A percentile compares a stretch with the other conserved stretches of the same genome.
phyloP scores from a whole-genome alignment of 75 land plant genomes.

The Cupressus sempervirens region DNA sequence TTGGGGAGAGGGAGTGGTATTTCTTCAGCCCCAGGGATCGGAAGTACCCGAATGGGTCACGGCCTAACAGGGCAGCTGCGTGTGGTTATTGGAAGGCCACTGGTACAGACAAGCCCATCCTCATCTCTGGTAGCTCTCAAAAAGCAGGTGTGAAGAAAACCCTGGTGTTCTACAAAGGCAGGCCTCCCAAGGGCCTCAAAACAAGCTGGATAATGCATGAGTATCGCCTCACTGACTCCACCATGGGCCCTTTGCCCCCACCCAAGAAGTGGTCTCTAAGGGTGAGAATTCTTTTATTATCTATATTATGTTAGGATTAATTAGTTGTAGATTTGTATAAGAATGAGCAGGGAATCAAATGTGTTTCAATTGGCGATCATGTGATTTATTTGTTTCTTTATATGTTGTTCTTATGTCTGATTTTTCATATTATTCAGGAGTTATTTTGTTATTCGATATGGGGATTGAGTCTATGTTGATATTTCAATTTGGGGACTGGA shows the following conservation, averaged over 20 bases:
- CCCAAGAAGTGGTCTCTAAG: too few species aligned
- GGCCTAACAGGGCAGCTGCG: conserved; percentile 42
- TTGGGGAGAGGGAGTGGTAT: conserved; percentile 59
- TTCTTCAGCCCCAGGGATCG: conserved; percentile 58
- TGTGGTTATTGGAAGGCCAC: conserved; percentile 52
- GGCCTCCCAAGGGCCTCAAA: not conserved
- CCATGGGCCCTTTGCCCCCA: not conserved
- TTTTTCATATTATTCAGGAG: too few species aligned
- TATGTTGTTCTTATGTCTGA: too few species aligned
- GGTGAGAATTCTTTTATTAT: too few species aligned
- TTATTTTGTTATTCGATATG: too few species aligned
- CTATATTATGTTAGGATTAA: too few species aligned
- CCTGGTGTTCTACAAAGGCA: not conserved
- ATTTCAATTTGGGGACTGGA: too few species aligned
- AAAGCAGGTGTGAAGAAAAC: not conserved
- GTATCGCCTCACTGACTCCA: not conserved
- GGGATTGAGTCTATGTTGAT: too few species aligned
- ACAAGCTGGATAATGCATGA: not conserved
- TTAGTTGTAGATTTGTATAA: too few species aligned
- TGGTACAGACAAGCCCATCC: conserved; percentile 44
- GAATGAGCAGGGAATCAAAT: too few species aligned
- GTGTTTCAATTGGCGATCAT: too few species aligned
- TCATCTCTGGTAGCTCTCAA: conserved; percentile 14
- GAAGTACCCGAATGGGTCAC: conserved; percentile 46
- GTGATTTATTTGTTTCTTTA: too few species aligned